phyloP scores from a whole-genome alignment of 305 asterid genomes.

The Euphrasia arctica region DNA sequence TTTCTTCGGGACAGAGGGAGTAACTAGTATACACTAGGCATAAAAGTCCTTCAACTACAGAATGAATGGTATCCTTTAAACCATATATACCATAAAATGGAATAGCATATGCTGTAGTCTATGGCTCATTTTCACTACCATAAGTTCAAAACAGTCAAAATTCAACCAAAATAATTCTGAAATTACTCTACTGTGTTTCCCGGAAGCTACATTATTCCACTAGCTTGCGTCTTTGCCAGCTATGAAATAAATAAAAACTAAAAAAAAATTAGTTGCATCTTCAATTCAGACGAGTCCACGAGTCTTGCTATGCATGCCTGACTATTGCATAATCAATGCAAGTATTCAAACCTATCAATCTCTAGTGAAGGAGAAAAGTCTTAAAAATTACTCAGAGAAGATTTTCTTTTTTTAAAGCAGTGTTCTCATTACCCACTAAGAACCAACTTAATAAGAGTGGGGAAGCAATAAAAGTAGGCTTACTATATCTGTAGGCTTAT shows the following conservation, averaged over 20 bases:
- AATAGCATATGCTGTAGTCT: neutral
- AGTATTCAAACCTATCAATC: neutral
- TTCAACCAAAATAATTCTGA: neutral
- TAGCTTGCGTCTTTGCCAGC: neutral
- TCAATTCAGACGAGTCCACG: neutral
- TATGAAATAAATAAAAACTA: conserved; percentile 1
- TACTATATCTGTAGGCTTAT: conserved; percentile 95
- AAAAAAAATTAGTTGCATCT: neutral
- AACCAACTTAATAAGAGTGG: conserved; percentile 3
- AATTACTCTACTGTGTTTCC: neutral
- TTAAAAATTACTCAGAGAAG: neutral
- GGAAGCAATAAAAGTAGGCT: conserved; percentile 28
- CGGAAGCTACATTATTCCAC: neutral
- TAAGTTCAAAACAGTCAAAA: neutral
- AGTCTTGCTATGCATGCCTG: conserved; percentile 1
- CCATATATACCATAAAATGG: conserved; percentile 5
- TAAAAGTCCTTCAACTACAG: neutral
- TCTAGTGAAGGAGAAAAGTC: neutral
- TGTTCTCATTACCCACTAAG: conserved; percentile 10
- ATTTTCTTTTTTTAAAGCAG: neutral
- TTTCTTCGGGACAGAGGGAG: too few relatives aligned
- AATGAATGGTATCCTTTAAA: neutral
- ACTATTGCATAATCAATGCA: neutral
- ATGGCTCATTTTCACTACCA: neutral
- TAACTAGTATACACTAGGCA: neutral